Percentiles rank a stretch among this genome's conserved stretches.
These are phyloP conservation scores for Neoboletus brunneissimus DNA, from an alignment of 768 basidiomycete species.

Conservation along the genomic window DNA sequence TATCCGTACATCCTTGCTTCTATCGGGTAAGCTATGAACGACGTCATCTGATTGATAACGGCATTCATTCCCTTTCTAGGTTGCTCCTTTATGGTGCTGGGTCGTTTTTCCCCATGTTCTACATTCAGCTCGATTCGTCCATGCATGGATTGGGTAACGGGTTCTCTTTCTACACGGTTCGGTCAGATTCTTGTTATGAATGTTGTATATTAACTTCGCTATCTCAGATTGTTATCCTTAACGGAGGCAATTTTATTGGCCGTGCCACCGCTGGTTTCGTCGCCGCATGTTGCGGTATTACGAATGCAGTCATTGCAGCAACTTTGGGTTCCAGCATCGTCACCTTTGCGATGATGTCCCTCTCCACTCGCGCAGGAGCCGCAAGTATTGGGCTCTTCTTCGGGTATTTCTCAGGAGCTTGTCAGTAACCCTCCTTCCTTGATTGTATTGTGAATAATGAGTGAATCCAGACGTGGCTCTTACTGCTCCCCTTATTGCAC, in stretches of 20 bases:
- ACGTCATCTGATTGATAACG: not conserved
- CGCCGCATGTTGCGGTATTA: slow-evolving; percentile 40
- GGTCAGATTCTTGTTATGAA: slow-evolving; percentile 3
- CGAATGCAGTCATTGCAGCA: slow-evolving; percentile 41
- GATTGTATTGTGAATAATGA: not conserved
- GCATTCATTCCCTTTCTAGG: slow-evolving; percentile 6
- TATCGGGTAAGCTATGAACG: slow-evolving; percentile 17
- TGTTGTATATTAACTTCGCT: not conserved
- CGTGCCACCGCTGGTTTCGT: slow-evolving; percentile 37
- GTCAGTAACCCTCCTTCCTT: slow-evolving; percentile 24
- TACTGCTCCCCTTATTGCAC: slow-evolving; percentile 42
- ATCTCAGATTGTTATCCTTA: slow-evolving; percentile 37
- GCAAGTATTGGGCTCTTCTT: slow-evolving; percentile 41
- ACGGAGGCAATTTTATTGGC: slow-evolving; percentile 36
- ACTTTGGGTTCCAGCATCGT: slow-evolving; percentile 35
- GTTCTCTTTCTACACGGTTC: slow-evolving; percentile 57
- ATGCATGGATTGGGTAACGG: slow-evolving; percentile 42
- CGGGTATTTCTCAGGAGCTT: slow-evolving; percentile 49
- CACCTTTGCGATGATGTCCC: slow-evolving; percentile 43
- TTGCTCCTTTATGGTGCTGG: slow-evolving; percentile 23
- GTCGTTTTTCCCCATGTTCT: slow-evolving; percentile 35
- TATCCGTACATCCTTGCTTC: slow-evolving; percentile 26
- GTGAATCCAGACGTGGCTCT: slow-evolving; percentile 35
- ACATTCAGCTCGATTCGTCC: slow-evolving; percentile 54
- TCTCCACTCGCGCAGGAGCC: slow-evolving; percentile 37